Conservation (phyloP, 352 stramenopile species). For the Blastocystis sp. region DNA sequence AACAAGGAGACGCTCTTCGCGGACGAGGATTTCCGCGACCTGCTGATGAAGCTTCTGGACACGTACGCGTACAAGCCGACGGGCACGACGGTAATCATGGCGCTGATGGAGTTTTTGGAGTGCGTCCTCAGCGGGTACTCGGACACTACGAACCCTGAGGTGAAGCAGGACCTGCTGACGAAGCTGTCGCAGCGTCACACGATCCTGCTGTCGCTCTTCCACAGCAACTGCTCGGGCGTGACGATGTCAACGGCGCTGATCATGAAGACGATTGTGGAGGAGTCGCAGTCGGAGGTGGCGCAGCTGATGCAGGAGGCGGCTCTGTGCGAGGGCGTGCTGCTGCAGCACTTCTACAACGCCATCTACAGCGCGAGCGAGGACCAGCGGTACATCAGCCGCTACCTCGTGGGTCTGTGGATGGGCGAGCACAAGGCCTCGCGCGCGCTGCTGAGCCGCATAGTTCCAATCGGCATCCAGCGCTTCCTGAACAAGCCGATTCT, state of each 20-base stretch:
- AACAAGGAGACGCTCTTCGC: constrained; percentile 65
- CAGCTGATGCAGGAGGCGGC: constrained; percentile 76
- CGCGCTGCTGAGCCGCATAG: constrained; percentile 74
- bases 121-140: constrained; percentile 73
- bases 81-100: constrained; percentile 78
- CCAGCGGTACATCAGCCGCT: constrained; percentile 79
- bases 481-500: constrained; percentile 74
- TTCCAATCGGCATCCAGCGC: constrained; percentile 75
- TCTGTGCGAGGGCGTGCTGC: constrained; percentile 77
- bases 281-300: constrained; percentile 71
- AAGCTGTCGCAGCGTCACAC: constrained; percentile 62
- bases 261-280: constrained; percentile 76
- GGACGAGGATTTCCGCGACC: constrained; percentile 55
- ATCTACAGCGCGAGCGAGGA: constrained; percentile 81
- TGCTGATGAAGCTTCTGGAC: constrained; percentile 62
- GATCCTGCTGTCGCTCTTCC: constrained; percentile 76
- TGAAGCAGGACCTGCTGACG: constrained; percentile 62
- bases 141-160: constrained; percentile 70
- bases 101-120: constrained; percentile 77
- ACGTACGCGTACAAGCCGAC: constrained; percentile 65
- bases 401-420: constrained; percentile 86
- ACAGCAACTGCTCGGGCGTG: constrained; percentile 71
- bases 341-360: constrained; percentile 78
- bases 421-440: constrained; percentile 75
- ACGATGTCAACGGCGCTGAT: constrained; percentile 74